phyloP scores from a whole-genome alignment of 208 protist species.

The Zelonia costaricensis region DNA sequence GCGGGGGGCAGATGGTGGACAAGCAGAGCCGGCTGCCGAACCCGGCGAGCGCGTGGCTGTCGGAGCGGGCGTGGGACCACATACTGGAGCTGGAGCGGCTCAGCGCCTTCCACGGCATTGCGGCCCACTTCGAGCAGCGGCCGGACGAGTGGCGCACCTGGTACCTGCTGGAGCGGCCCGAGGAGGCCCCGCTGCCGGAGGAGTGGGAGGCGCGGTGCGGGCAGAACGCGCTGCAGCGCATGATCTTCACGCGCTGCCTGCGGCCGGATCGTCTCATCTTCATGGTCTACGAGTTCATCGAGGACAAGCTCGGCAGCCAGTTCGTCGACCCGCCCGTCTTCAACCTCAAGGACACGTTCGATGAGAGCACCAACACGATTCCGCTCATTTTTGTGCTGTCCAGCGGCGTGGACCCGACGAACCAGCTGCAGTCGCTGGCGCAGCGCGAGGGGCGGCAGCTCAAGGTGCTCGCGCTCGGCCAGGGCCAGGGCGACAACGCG shows the following conservation, averaged over 20 bases:
- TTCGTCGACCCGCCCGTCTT: conserved; percentile 97
- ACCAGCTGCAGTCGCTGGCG: conserved; percentile 92
- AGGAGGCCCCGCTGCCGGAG: conserved; percentile 94
- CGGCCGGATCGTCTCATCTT: conserved; percentile 97
- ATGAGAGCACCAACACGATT: conserved; percentile 90
- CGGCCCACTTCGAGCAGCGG: conserved; percentile 94
- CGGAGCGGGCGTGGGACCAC: conserved; percentile 96
- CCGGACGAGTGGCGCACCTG: conserved; percentile 94
- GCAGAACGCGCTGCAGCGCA: conserved; percentile 94
- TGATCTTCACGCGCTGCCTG: conserved; percentile 98
- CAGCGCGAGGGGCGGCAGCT: conserved; percentile 82
- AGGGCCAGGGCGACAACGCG: conserved; percentile 97
- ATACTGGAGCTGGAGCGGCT: conserved; percentile 97
- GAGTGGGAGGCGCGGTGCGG: conserved; percentile 93
- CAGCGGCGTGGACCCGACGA: conserved; percentile 97
- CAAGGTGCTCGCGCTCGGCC: conserved; percentile 95
- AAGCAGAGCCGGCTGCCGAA: conserved; percentile 93
- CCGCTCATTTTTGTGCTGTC: conserved; percentile 99
- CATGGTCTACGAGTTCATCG: conserved; percentile 97
- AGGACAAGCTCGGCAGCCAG: conserved; percentile 91
- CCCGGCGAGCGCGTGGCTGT: conserved; percentile 96
- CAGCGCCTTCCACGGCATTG: conserved; percentile 94
- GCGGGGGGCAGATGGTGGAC: conserved; percentile 96
- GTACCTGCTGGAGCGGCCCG: conserved; percentile 94
- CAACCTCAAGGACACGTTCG: conserved; percentile 95